Evolutionary conservation across 2,329 filamentous ascomycete species (phyloP), one percentile per base, ranked within the genome.

Genomic region (Ceratocystis colombiana): DNA sequence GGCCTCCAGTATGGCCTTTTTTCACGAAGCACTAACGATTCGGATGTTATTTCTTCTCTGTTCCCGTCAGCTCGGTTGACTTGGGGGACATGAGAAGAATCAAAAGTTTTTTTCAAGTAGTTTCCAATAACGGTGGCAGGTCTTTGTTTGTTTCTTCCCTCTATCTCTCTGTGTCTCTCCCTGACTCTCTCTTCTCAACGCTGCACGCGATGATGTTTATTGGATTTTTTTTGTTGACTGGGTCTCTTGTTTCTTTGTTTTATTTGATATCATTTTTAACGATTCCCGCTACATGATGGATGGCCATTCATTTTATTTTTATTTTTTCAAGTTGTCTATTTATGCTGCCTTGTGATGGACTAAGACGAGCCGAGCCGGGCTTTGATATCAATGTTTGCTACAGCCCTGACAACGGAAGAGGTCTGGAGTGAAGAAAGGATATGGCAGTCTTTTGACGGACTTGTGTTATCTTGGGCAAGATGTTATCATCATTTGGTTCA

Each of bases 181-280:
- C n/a, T 46, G 17, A 64, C 64, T 12, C 37, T 65, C 44, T 50
- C 28, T 67, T 59, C 55, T 67, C 22, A 50, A 64, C 61, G 61
- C 61, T 45, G 41, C 41, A 41, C 33, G 28, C 62, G 48, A 55
- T 44, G 45, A 64, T 55, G 25, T 25, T 62, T 37, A 22, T 64
- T 44, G 20, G 45, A 12, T 48, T 65, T 41, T 28, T 64, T 63
- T 53, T 68, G 45, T 62, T 64, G 48, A 61, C 66, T 41, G 53
- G 53, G 37, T 61, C 63, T 61, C 64, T 63, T 59, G 28, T 44
- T 44, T 65, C 48, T 57, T 65, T 61, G 41, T 28, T 45, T 68
- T 68, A 65, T 44, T 64, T 64, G 64, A 65, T 65, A 57, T 63
- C 61, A 64, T 64, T 61, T 62, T 67, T 62, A 61, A 62, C 65